Conservation (phyloP, 768 basidiomycete species). For the Lentinus tigrinus region DNA sequence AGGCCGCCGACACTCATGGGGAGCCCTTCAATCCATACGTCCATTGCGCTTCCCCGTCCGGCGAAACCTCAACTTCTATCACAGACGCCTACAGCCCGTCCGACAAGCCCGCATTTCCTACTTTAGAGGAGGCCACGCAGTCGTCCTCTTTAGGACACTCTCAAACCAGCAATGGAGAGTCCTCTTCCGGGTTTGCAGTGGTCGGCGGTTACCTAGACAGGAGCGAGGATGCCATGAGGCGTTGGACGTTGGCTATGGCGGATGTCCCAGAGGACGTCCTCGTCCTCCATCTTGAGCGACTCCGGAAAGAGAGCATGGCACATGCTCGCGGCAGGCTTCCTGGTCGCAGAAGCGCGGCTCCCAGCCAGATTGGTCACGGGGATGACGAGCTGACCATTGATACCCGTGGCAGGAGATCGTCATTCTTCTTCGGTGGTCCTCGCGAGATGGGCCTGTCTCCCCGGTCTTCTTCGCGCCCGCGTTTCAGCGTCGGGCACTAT, state of each 20-base stretch:
- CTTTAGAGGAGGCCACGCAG: background rate
- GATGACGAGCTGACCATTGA: constrained; percentile 12
- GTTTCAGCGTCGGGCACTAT: constrained; percentile 18
- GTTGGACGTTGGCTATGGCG: constrained; percentile 34
- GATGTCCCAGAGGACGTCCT: constrained; percentile 33
- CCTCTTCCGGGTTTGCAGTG: constrained; percentile 13
- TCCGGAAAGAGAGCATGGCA: constrained; percentile 25
- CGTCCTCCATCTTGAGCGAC: constrained; percentile 29
- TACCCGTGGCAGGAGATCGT: constrained; percentile 10
- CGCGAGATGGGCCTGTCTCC: constrained; percentile 17
- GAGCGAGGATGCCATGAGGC: constrained; percentile 24
- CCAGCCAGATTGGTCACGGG: constrained; percentile 18
- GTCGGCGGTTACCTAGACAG: constrained; percentile 15
- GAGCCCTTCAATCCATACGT: constrained; percentile 13
- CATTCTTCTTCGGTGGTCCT: constrained; percentile 19
- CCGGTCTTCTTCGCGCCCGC: constrained; percentile 6
- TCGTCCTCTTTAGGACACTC: background rate
- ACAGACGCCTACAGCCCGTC: background rate
- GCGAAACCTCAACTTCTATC: background rate
- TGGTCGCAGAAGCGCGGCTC: constrained; percentile 13
- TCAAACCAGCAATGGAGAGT: background rate
- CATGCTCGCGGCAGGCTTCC: constrained; percentile 14
- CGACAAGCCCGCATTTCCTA: background rate
- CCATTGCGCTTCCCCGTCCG: constrained; percentile 1
- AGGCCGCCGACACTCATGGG: background rate